Evolutionary conservation across 176 grass and related monocot species (phyloP).

Genomic region (Avena eriantha): DNA sequence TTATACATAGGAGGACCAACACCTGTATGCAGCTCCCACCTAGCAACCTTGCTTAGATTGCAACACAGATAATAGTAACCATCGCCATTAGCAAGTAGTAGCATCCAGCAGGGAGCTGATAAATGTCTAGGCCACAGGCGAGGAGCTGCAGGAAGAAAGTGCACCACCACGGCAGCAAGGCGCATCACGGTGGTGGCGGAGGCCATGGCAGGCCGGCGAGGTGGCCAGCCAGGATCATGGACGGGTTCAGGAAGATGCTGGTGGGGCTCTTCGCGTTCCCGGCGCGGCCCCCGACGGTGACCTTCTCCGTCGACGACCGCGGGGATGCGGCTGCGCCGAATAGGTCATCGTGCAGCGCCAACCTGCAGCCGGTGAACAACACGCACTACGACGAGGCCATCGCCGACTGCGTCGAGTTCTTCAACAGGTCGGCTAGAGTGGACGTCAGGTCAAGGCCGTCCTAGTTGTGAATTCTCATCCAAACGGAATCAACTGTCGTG

Average conservation of each 20-base stretch:
- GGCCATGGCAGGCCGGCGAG: conserved; percentile 2
- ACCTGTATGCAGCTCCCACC: background rate
- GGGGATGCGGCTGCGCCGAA: conserved; percentile 12
- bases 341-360: conserved; percentile 61
- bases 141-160: conserved; percentile 67
- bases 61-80: background rate
- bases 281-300: conserved; percentile 55
- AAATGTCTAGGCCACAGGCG: conserved; percentile 70
- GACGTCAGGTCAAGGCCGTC: conserved; percentile 42
- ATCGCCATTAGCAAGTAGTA: background rate
- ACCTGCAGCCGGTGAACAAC: conserved; percentile 75
- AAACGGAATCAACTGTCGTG: background rate
- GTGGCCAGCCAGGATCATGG: conserved; percentile 73
- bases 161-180: conserved; percentile 30
- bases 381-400: conserved; percentile 92
- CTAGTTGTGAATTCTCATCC: background rate
- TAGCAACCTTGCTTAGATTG: conserved; percentile 31
- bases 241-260: conserved; percentile 74
- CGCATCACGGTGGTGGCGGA: background rate
- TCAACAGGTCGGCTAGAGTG: conserved; percentile 65
- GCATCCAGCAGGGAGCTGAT: background rate
- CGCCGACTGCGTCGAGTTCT: conserved; percentile 90
- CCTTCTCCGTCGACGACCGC: conserved; percentile 29
- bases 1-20: conserved; percentile 37
- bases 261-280: conserved; percentile 76